These are phyloP conservation scores for Abelmoschus esculentus DNA, from an alignment of 345 rosid genomes.

Conservation along the genomic window DNA sequence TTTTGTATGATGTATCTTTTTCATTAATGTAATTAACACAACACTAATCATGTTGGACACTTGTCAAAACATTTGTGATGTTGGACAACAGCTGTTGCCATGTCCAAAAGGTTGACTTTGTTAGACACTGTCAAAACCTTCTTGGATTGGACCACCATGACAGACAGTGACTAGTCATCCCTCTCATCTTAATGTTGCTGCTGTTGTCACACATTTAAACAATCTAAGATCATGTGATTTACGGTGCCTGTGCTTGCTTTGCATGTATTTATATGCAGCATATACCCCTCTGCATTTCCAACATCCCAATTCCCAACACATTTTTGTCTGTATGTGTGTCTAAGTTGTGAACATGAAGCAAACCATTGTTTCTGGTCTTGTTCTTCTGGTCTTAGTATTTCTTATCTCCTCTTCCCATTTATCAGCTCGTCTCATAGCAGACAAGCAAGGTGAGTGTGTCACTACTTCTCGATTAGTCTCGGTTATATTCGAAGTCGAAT, in stretches of 20 bases:
- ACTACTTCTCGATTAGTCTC: no score
- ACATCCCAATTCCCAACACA: conserved; percentile 2
- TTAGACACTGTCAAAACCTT: conserved; percentile 24
- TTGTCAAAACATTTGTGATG: conserved; percentile 7
- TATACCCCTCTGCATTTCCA: neutral
- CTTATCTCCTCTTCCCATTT: conserved; percentile 24
- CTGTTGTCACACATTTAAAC: neutral
- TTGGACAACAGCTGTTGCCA: conserved; percentile 40
- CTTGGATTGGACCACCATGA: conserved; percentile 23
- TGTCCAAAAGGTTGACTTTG: conserved; percentile 34
- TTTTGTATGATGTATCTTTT: neutral
- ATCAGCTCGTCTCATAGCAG: conserved; percentile 26
- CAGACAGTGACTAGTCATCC: conserved; percentile 20
- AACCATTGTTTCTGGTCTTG: conserved; percentile 19
- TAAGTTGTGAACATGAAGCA: conserved; percentile 39
- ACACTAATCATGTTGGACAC: neutral
- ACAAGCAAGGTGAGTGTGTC: conserved; percentile 19
- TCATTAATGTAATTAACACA: neutral
- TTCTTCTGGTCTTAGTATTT: conserved; percentile 31
- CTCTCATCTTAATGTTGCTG: conserved; percentile 2
- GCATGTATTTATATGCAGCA: conserved; percentile 25
- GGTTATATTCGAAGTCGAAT: no score
- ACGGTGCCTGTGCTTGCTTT: neutral
- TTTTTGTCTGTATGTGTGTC: neutral
- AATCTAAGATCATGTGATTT: neutral